Base-by-base conservation (phyloP, 2,329 filamentous ascomycete species). In the Penicillium sp. region DNA sequence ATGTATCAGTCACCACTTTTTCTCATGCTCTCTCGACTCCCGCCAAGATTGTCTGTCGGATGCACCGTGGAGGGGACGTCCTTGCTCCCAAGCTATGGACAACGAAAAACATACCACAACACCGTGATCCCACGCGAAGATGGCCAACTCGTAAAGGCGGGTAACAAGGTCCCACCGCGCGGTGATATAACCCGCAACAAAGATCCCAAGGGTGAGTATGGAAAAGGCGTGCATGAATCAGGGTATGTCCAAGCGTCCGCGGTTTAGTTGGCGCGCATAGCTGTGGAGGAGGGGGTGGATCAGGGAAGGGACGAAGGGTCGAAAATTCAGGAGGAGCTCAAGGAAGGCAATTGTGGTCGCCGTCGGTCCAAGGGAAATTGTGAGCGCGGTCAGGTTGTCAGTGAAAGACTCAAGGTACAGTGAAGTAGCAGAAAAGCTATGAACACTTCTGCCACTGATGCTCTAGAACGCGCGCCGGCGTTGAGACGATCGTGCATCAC, bases 141-240 rank as follows among this genome's bases (percentile, higher is more conserved):
- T 86, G 60, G 89, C 87, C 64, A 98, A 83, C 74, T 98, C 91
- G 85, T 96, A 95, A 63, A 97, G 80, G 64, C 90, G 85, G 62
- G 91, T 96, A 60, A 96, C 90, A 55, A 98, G 84, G 74, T 97
- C 93, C 90, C 93, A 98, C 78, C 93, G 87, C 68, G 93, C 93
- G 74, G 93, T 98, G 71, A 91, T 97, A 80, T 98, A 98, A 73
- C 93, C 93, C 76, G 93, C 91, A 80, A 97, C 86, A 78, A 98
- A 98, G 77, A 98, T 96, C 75, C 87, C 90, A 75, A 95, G 84
- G 66, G 90, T 95, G 72, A 96, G 82, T 71, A 91, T 78, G 56
- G 91, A 97, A 77, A 97, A 96, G 66, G 90, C 89, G 89, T 96
- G 90, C 91, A 97, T 97, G 62, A 73, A 74, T 72, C 53, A 66